These are phyloP conservation scores for Hypericum androsaemum DNA, from an alignment of 345 rosid genomes.

Conservation along the genomic window DNA sequence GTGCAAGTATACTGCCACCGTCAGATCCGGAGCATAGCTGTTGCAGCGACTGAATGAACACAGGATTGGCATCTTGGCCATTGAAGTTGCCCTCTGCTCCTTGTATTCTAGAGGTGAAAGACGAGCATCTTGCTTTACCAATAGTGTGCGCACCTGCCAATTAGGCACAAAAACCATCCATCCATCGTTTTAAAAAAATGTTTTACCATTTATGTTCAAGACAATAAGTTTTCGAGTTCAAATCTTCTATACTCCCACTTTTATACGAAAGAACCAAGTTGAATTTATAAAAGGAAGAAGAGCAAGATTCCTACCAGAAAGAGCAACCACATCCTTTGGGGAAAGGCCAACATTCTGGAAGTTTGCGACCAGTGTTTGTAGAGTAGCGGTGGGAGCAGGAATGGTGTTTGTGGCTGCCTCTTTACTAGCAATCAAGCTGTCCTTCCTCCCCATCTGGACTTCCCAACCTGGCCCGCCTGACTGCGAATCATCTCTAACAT, in stretches of 20 bases:
- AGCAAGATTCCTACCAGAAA: conserved; percentile 41
- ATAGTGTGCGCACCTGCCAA: conserved; percentile 63
- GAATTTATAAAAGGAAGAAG: not conserved
- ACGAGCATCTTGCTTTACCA: conserved; percentile 72
- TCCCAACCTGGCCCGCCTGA: conserved; percentile 94
- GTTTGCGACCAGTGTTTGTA: conserved; percentile 35
- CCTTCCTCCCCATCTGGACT: conserved; percentile 65
- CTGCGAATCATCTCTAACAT: conserved; percentile 20
- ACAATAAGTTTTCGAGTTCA: no score
- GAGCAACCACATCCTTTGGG: conserved; percentile 58
- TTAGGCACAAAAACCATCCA: not conserved
- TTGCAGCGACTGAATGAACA: conserved; percentile 53
- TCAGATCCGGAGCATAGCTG: conserved; percentile 39
- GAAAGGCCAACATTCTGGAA: conserved; percentile 71
- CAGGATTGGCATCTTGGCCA: conserved; percentile 34
- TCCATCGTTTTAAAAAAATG: no score
- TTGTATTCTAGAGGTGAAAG: conserved; percentile 46
- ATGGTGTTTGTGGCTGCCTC: conserved; percentile 46
- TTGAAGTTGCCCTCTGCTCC: conserved; percentile 23
- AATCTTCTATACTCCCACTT: no score
- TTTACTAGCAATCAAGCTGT: conserved; percentile 57
- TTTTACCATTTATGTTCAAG: no score
- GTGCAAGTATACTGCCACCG: conserved; percentile 29
- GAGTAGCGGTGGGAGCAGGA: conserved; percentile 69
- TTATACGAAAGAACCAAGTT: no score